phyloP scores from a whole-genome alignment of 2,329 filamentous ascomycete genomes.

The Neonectria sp. region DNA sequence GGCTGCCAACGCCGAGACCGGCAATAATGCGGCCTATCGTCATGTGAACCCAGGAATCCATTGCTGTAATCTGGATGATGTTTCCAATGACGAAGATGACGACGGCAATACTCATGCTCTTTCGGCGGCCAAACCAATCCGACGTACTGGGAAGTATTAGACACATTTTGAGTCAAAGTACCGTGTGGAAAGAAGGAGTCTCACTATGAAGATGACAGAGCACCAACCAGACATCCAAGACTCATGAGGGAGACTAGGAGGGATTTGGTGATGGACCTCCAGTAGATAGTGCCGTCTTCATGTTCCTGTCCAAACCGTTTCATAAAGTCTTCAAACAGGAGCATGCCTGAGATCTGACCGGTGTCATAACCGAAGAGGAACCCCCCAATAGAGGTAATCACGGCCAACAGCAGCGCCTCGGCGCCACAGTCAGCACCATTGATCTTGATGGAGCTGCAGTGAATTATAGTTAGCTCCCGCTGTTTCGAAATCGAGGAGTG shows the following conservation, averaged over 20 bases:
- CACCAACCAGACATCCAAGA: constrained; percentile 69
- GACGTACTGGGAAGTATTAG: constrained; percentile 55
- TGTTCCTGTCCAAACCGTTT: constrained; percentile 63
- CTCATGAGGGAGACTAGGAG: constrained; percentile 69
- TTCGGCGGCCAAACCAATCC: constrained; percentile 69
- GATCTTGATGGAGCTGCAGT: constrained; percentile 52
- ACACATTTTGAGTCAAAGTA: neutral
- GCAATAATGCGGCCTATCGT: constrained; percentile 76
- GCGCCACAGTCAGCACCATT: constrained; percentile 58
- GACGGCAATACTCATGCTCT: constrained; percentile 66
- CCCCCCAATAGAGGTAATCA: constrained; percentile 69
- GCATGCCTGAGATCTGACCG: constrained; percentile 68
- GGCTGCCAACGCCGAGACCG: constrained; percentile 77
- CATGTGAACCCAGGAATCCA: constrained; percentile 73
- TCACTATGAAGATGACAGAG: constrained; percentile 64
- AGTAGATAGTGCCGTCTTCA: constrained; percentile 58
- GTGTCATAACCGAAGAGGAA: constrained; percentile 76
- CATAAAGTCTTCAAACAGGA: constrained; percentile 66
- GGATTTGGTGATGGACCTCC: constrained; percentile 59
- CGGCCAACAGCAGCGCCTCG: constrained; percentile 61
- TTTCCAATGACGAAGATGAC: constrained; percentile 74
- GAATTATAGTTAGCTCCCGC: neutral
- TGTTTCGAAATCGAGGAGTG: neutral
- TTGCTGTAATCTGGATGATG: constrained; percentile 74
- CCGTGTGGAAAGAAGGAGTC: neutral